Evolutionary conservation across 306 rosid genomes (phyloP).

Genomic region (Oxytropis ochrocephala): DNA sequence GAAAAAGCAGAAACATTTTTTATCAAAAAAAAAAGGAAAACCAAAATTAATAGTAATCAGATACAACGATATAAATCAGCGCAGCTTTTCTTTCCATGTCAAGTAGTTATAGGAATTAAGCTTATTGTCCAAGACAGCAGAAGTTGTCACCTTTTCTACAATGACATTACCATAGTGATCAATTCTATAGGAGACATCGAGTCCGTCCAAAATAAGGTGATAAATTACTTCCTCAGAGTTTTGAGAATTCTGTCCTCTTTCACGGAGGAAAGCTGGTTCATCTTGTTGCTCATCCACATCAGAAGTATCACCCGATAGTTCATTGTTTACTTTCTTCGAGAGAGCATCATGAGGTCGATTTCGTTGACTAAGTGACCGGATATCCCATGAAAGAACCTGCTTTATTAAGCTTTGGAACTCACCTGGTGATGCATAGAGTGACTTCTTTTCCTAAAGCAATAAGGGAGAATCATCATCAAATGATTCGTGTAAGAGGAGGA

Average conservation of each 20-base stretch:
- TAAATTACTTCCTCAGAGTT: conserved; percentile 39
- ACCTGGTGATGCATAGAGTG: conserved; percentile 64
- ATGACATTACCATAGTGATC: conserved; percentile 46
- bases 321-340: conserved; percentile 23
- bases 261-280: conserved; percentile 27
- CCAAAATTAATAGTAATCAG: not conserved
- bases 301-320: conserved; percentile 23
- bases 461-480: conserved; percentile 2
- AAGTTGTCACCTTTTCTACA: conserved; percentile 46
- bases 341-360: conserved; percentile 48
- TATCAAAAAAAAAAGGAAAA: not conserved
- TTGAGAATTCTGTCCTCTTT: conserved; percentile 18
- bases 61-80: conserved; percentile 1
- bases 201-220: conserved; percentile 72
- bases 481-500: not conserved
- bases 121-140: conserved; percentile 17
- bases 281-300: conserved; percentile 40
- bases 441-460: conserved; percentile 51
- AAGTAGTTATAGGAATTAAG: conserved; percentile 34
- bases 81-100: conserved; percentile 35
- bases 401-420: conserved; percentile 64
- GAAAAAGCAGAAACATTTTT: not conserved
- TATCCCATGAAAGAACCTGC: conserved; percentile 97
- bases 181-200: conserved; percentile 67
- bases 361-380: conserved; percentile 74